A percentile compares a stretch with the other conserved stretches of the same genome.
phyloP scores from a whole-genome alignment of 1,139 yeast species.

The Taiozyma sp. region DNA sequence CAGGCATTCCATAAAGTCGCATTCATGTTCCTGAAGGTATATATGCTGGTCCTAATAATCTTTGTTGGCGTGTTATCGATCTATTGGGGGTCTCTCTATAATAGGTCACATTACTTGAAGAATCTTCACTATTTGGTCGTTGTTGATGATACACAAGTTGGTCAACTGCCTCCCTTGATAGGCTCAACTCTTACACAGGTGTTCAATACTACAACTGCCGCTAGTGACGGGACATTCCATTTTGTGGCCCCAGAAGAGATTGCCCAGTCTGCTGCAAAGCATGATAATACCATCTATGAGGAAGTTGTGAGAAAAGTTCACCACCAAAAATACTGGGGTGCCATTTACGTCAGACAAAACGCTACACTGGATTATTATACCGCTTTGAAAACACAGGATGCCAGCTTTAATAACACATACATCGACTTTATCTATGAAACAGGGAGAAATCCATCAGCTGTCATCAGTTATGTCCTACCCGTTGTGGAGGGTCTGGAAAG shows the following conservation, averaged over 20 bases:
- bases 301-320: constrained; percentile 29
- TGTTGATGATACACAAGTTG: constrained; percentile 31
- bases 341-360: constrained; percentile 36
- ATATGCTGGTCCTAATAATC: constrained; percentile 6
- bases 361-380: constrained; percentile 31
- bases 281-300: constrained; percentile 9
- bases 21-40: constrained; percentile 7
- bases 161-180: constrained; percentile 6
- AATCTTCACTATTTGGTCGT: constrained; percentile 43
- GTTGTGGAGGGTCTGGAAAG: constrained; percentile 28
- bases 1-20: constrained; percentile 10
- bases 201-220: constrained; percentile 8
- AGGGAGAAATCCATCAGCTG: constrained; percentile 40
- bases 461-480: constrained; percentile 32
- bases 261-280: constrained; percentile 4
- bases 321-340: constrained; percentile 46
- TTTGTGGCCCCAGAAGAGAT: constrained; percentile 5
- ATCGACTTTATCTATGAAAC: constrained; percentile 37
- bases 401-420: constrained; percentile 17
- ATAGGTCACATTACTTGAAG: constrained; percentile 32
- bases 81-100: constrained; percentile 54
- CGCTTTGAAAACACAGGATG: constrained; percentile 27
- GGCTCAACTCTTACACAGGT: constrained; percentile 3
- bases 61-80: constrained; percentile 33
- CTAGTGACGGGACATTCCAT: constrained; percentile 12